Evolutionary conservation across 768 basidiomycete species (phyloP).

Genomic region (Leccinum aurantiacum): DNA sequence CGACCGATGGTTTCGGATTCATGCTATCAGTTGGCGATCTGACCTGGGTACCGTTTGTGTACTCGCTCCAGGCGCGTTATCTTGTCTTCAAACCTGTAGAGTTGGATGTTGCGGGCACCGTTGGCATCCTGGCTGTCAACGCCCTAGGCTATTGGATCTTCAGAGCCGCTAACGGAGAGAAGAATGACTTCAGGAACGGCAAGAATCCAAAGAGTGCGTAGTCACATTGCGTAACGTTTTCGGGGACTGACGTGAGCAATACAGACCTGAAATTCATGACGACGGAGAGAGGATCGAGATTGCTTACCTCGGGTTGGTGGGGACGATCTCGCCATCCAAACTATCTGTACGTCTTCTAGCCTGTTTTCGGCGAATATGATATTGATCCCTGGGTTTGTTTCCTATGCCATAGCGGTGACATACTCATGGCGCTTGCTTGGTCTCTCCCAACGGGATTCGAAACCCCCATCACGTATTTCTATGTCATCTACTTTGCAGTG

Average conservation of each 20-base stretch:
- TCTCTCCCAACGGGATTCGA: slow-evolving; percentile 89
- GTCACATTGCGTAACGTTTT: not conserved
- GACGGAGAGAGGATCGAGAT: slow-evolving; percentile 83
- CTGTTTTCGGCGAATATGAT: not conserved
- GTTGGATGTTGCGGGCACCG: slow-evolving; percentile 58
- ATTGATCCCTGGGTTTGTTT: not conserved
- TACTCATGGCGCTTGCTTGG: slow-evolving; percentile 91
- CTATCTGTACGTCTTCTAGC: slow-evolving; percentile 57
- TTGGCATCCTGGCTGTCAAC: slow-evolving; percentile 63
- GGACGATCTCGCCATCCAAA: slow-evolving; percentile 91
- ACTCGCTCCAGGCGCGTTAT: slow-evolving; percentile 91
- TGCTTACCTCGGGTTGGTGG: slow-evolving; percentile 98
- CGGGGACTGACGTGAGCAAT: slow-evolving; percentile 2
- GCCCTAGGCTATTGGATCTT: slow-evolving; percentile 88
- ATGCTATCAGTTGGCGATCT: slow-evolving; percentile 96
- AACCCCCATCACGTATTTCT: slow-evolving; percentile 96
- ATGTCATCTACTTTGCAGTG: slow-evolving; percentile 83
- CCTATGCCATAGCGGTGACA: slow-evolving; percentile 58
- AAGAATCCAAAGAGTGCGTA: slow-evolving; percentile 84
- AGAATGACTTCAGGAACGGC: slow-evolving; percentile 94
- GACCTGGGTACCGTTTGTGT: slow-evolving; percentile 92
- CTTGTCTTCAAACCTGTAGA: slow-evolving; percentile 87
- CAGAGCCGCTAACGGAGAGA: slow-evolving; percentile 84
- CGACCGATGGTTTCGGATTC: slow-evolving; percentile 96
- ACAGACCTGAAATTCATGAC: slow-evolving; percentile 75